phyloP scores from a whole-genome alignment of 1,284 basidiomycete genomes.

The Ustilago shanxiensis region DNA sequence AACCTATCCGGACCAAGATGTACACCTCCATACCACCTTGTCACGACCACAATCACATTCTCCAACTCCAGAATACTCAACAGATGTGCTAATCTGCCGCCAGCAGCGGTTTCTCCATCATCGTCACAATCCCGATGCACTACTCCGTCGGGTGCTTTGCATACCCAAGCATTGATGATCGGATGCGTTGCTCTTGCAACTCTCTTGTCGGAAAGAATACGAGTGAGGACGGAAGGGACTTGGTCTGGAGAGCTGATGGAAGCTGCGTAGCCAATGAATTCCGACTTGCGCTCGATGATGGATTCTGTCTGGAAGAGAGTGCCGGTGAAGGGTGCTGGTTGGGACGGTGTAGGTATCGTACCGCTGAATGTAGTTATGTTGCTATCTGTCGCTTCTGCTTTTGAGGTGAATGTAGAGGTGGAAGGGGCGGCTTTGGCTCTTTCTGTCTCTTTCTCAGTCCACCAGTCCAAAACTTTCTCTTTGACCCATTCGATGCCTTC shows the following conservation, averaged over 20 bases:
- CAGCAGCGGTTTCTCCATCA: conserved; percentile 70
- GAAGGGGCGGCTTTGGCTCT: conserved; percentile 3
- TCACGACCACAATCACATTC: conserved; percentile 68
- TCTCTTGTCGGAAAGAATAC: conserved; percentile 57
- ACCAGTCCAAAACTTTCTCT: conserved; percentile 63
- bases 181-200: conserved; percentile 68
- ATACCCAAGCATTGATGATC: conserved; percentile 69
- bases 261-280: conserved; percentile 69
- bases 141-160: conserved; percentile 48
- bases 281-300: conserved; percentile 68
- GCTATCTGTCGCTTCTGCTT: too few species aligned
- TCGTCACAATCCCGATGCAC: conserved; percentile 68
- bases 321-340: conserved; percentile 15
- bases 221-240: conserved; percentile 56
- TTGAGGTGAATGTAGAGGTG: background rate
- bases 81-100: conserved; percentile 69
- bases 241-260: conserved; percentile 58
- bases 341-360: background rate
- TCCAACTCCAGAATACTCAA: conserved; percentile 62
- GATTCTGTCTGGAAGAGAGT: conserved; percentile 54
- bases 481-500: conserved; percentile 69
- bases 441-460: conserved; percentile 27
- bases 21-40: conserved; percentile 67
- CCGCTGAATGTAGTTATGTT: conserved; percentile 12
- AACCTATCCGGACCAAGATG: conserved; percentile 67